Evolutionary conservation across 192 early-diverging fungal species (phyloP), one percentile per base, ranked within the genome.

Genomic region (Coemansia sp.): DNA sequence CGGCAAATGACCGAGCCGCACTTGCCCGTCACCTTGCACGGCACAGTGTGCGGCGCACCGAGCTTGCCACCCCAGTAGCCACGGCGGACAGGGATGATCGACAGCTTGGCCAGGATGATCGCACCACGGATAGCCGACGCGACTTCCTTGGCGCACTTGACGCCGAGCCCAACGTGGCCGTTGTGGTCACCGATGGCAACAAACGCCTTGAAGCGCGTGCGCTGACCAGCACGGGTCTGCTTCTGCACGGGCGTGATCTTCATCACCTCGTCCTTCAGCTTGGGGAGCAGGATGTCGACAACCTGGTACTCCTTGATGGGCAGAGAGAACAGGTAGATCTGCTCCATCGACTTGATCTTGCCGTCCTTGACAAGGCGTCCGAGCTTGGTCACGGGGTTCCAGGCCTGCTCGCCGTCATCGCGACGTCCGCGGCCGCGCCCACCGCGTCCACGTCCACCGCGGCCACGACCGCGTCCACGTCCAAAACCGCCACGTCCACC

Each of bases 131-230:
- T 98, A 58, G 96, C 92, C 56, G 92, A 92, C 80, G 96, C 96
- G 46, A 98, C 96, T 84, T 98, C 96, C 91, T 96, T 98, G 81
- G 96, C 94, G 89, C 96, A 98, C 90, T 98, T 98, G 84, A 98
- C 96, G 81, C 96, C 96, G 48, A 98, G 87, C 89, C 96, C 96
- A 71, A 96, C 93, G 86, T 98, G 96, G 59, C 96, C 96, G 81
- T 96, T 84, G 56, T 73, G 82, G 87, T 98, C 95, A 83, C 95
- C 95, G 71, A 98, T 93, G 84, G 95, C 92, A 64, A 98, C 95
- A 75, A 95, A 98, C 69, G 95, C 95, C 93, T 98, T 98, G 89
- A 98, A 98, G 78, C 95, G 92, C 70, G 95, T 98, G 73, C 95
- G 91, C 86, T 98, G 95, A 89, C 95, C 95, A 68, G 95, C 95